A percentile compares a stretch with the other conserved stretches of the same genome.
Evolutionary conservation across 148 eudicot species (phyloP).

Genomic region (Oxyria digyna): DNA sequence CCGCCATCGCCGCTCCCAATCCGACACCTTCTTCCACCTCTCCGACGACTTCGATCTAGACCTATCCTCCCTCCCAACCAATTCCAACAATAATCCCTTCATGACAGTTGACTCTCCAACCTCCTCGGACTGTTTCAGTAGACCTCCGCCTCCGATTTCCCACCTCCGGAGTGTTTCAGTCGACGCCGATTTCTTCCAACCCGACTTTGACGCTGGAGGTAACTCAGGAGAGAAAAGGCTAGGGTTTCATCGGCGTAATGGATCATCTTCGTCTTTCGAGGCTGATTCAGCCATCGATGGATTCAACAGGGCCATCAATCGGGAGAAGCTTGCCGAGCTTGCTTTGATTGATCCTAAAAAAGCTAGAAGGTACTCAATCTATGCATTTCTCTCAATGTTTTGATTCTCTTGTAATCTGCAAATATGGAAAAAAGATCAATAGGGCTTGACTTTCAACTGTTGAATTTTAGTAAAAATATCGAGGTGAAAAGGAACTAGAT

Average conservation of each 20-base stretch:
- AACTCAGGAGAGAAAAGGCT: constrained; percentile 14
- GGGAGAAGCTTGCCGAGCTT: constrained; percentile 69
- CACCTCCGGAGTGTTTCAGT: constrained; percentile 69
- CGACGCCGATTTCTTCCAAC: constrained; percentile 67
- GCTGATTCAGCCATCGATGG: constrained; percentile 37
- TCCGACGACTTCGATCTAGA: constrained; percentile 26
- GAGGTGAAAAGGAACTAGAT: not conserved
- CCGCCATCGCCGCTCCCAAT: constrained; percentile 73
- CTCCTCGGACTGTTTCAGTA: not conserved
- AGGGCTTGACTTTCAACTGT: not conserved
- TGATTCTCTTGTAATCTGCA: not conserved
- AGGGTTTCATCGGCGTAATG: constrained; percentile 45
- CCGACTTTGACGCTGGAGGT: constrained; percentile 12
- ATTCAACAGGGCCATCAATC: constrained; percentile 60
- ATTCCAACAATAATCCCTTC: not conserved
- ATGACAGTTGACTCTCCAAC: constrained; percentile 17
- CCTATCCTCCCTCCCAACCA: constrained; percentile 13
- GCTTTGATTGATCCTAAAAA: constrained; percentile 81
- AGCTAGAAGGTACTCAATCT: constrained; percentile 51
- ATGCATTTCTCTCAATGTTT: not conserved
- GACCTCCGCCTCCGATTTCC: constrained; percentile 9
- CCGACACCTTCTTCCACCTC: constrained; percentile 68
- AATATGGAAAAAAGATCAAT: not conserved
- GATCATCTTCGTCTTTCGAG: constrained; percentile 42
- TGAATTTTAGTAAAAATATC: not conserved